Base-by-base conservation (phyloP, 108 stramenopile species). In the Fragilaria radians region DNA sequence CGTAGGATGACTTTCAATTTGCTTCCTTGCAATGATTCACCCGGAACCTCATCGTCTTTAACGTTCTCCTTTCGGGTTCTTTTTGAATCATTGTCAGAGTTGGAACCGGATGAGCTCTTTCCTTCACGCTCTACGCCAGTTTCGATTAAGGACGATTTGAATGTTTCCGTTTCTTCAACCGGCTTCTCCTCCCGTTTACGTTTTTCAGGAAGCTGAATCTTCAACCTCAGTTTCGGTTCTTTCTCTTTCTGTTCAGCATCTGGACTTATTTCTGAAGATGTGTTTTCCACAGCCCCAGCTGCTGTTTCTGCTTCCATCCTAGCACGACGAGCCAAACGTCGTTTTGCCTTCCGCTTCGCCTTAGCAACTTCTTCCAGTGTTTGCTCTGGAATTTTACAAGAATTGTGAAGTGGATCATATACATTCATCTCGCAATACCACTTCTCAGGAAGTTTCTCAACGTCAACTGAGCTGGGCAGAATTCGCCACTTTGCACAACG, bases 391-490 rank as follows among this genome's bases (percentile, higher is more conserved):
- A 81, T 85, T 2, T 61, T 61, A 62, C 93, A 95, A 34, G 54
- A 61, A 46, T 73, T 86, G 26, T 84, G 63, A 49, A 74, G 76
- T 25, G 70, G 56, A 61, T 91, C 89, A 59, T 79, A 86, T 2
- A 49, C 51, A 56, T 95, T 95, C 68, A 91, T 52, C 45, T 90
- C 79, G 60, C 93, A 95, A 51, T 76, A 92, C 93, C 93, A 95
- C 47, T 73, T 52, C 18, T 91, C 83, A 25, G 90, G 88, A 14
- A 95, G 65, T 9, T 62, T 66, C 5, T 81, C 65, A 24, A 73
- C 58, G 59, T 87, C 65, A 25, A 91, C 72, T 42, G 63, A 46
- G 31, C 68, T 63, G 11, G 93, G 88, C 17, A 95, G 64, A 59
- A 84, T 67, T 30, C 93, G 88, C 93, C 93, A 95, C 54, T 91